Evolutionary conservation across 2,329 filamentous ascomycete genomes (phyloP).

Genomic region (Trichoderma koningii): DNA sequence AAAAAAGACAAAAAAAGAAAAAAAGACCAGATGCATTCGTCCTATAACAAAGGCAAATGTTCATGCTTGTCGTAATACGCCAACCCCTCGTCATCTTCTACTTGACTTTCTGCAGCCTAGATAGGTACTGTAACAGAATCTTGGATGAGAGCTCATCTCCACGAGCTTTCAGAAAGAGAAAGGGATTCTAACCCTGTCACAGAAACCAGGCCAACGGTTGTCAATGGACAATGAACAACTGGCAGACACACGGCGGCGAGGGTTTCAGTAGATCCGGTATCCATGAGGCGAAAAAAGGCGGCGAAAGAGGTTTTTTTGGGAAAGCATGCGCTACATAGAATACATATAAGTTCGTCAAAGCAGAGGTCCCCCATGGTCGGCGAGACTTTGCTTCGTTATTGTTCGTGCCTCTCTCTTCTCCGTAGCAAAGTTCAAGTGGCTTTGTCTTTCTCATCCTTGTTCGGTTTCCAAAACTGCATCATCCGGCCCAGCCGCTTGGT

Average conservation of each 20-base stretch:
- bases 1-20: not conserved
- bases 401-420: constrained; percentile 12
- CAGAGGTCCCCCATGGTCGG: constrained; percentile 25
- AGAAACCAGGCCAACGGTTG: not conserved
- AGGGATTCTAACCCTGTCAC: constrained; percentile 6
- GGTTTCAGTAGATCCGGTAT: constrained; percentile 23
- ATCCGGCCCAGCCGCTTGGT: constrained; percentile 71
- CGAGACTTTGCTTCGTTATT: constrained; percentile 16
- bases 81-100: not conserved
- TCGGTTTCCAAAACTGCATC: constrained; percentile 77
- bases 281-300: constrained; percentile 12
- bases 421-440: constrained; percentile 32
- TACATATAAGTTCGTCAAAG: constrained; percentile 43
- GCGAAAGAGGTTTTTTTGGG: constrained; percentile 8
- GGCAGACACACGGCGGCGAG: constrained; percentile 19
- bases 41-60: constrained; percentile 41
- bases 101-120: constrained; percentile 4
- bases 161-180: not conserved
- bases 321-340: constrained; percentile 42
- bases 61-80: constrained; percentile 40
- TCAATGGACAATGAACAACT: constrained; percentile 3
- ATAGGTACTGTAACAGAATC: not conserved
- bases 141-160: constrained; percentile 3
- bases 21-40: constrained; percentile 27
- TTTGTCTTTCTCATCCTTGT: constrained; percentile 42